phyloP scores from a whole-genome alignment of 192 early-diverging fungal genomes.

The Coemansia asiatica region DNA sequence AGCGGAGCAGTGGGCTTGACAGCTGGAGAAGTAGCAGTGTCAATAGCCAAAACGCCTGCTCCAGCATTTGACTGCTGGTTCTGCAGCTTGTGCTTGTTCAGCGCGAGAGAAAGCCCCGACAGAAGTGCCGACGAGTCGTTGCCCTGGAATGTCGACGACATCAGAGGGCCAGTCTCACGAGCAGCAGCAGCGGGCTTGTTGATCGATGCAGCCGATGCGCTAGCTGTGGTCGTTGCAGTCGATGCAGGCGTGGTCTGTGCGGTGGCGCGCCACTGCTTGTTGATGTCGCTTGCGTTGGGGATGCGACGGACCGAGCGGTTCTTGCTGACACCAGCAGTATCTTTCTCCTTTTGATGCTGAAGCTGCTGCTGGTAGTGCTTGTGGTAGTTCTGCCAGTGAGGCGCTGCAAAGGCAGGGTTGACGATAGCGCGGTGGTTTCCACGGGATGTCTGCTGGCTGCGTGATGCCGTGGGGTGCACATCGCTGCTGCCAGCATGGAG shows the following conservation, averaged over 20 bases:
- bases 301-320: constrained; percentile 37
- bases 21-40: background rate
- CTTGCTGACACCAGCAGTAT: constrained; percentile 10
- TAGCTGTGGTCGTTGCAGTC: constrained; percentile 11
- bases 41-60: background rate
- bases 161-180: constrained; percentile 17
- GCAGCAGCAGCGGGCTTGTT: constrained; percentile 9
- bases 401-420: constrained; percentile 37
- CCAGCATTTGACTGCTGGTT: background rate
- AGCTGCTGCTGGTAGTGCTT: constrained; percentile 45
- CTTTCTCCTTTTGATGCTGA: constrained; percentile 40
- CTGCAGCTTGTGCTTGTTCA: constrained; percentile 41
- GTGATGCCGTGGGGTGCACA: constrained; percentile 11
- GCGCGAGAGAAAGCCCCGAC: constrained; percentile 47
- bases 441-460: constrained; percentile 45
- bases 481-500: constrained; percentile 26
- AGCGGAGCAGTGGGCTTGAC: constrained; percentile 23
- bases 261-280: constrained; percentile 51
- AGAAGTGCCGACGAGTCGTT: constrained; percentile 43
- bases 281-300: constrained; percentile 46
- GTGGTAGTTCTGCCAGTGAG: constrained; percentile 49
- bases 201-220: constrained; percentile 19
- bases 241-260: constrained; percentile 14
- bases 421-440: constrained; percentile 23
- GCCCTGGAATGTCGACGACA: constrained; percentile 52